Evolutionary conservation across 2,329 filamentous ascomycete species (phyloP), one percentile per base, ranked within the genome.

Genomic region (Thelonectria discophora): DNA sequence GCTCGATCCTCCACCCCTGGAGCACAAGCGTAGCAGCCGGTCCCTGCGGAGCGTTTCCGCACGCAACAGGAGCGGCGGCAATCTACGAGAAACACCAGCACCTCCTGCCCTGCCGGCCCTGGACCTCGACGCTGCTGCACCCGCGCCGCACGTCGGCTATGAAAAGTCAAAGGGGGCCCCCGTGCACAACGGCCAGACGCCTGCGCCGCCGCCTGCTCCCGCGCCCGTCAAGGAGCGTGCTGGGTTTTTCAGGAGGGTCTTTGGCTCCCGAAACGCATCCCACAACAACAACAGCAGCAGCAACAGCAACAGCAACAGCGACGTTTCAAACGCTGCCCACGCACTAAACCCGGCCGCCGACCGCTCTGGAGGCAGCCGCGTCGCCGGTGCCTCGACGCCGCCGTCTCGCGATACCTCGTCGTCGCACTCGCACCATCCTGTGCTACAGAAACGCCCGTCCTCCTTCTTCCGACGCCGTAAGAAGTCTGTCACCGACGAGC

Each of bases 401-500:
- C 82, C 84, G 2, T 83, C 83, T 5, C 78, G 84, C 60, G 84
- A 87, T 65, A 69, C 74, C 1, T 73, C 74, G 6, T 77, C 77
- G 24, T 77, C 77, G 20, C 76, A 78, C 55, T 82, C 83, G 34
- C 79, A 82, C 51, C 80, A 81, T 15, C 81, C 83, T 58, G 78
- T 80, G 18, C 80, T 97, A 53, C 91, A 92, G 71, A 97, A 97
- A 81, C 97, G 97, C 77, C 87, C 92, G 4, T 96, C 94, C 1
- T 94, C 93, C 0, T 98, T 99, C 79, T 98, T 98, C 80, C 87
- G 95, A 64, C 86, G 95, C 62, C 87, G 94, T 65, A 98, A 98
- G 85, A 96, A 94, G 84, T 97, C 94, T 5, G 78, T 93, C 34
- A 86, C 88, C 13, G 93, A 96, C 65, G 83, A 86, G 20, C 84